Evolutionary conservation across 257 asterid genomes (phyloP).

Genomic region (Solanum corneliomulleri): DNA sequence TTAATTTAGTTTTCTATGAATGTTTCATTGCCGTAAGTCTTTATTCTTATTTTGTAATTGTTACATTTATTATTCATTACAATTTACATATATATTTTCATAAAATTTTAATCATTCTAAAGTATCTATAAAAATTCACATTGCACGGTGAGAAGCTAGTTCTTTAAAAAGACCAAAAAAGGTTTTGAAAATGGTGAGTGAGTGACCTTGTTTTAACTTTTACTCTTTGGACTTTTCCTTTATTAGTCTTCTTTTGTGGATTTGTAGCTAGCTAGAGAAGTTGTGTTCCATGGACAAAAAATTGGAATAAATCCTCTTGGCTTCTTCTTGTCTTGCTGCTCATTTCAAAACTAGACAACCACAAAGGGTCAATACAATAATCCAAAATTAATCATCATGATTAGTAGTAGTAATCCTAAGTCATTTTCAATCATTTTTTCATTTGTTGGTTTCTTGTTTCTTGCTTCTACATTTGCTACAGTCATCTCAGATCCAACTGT

Average conservation of each 20-base stretch:
- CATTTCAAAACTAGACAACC: constrained; percentile 18
- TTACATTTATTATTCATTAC: no score
- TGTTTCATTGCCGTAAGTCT: no score
- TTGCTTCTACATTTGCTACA: background rate
- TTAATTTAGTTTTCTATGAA: no score
- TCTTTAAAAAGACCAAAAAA: background rate
- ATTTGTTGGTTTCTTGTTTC: constrained; percentile 40
- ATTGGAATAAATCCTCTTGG: constrained; percentile 31
- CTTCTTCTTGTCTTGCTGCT: constrained; percentile 1
- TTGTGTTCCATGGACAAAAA: constrained; percentile 48
- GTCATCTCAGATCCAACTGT: background rate
- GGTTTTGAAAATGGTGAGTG: constrained; percentile 30
- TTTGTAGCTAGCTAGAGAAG: constrained; percentile 17
- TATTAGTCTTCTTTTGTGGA: background rate
- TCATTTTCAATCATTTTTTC: constrained; percentile 35
- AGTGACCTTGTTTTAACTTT: constrained; percentile 29
- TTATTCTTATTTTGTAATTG: no score
- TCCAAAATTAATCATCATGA: background rate
- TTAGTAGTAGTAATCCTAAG: background rate
- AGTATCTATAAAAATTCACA: no score
- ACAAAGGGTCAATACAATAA: constrained; percentile 10
- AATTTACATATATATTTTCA: no score
- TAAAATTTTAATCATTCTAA: no score
- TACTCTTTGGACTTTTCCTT: constrained; percentile 9
- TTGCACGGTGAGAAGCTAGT: no score